phyloP scores from a whole-genome alignment of 495 filamentous ascomycete genomes.

The Penicillium lagena region DNA sequence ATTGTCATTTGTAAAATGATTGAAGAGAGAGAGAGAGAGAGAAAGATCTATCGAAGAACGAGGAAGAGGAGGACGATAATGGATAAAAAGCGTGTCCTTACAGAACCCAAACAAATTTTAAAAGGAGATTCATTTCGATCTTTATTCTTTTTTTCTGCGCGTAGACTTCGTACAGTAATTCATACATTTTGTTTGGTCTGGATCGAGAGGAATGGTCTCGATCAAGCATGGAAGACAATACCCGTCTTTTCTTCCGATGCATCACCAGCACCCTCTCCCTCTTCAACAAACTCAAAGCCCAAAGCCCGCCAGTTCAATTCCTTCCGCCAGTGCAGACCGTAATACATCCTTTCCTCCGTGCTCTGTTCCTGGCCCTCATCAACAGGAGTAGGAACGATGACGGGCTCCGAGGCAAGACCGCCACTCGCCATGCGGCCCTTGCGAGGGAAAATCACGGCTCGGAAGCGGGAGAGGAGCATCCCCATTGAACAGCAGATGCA shows the following conservation, averaged over 20 bases:
- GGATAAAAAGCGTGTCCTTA: slow-evolving; percentile 25
- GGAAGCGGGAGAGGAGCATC: slow-evolving; percentile 83
- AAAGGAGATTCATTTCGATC: slow-evolving; percentile 16
- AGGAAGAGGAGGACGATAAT: not conserved
- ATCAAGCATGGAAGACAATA: slow-evolving; percentile 13
- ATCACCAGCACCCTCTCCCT: slow-evolving; percentile 4
- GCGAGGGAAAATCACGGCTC: slow-evolving; percentile 68
- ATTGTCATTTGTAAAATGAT: too few species aligned
- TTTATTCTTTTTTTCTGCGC: too few species aligned
- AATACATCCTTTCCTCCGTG: slow-evolving; percentile 35
- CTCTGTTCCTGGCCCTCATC: slow-evolving; percentile 45
- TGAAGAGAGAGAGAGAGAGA: not conserved
- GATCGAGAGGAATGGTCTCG: too few species aligned
- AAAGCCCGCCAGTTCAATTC: slow-evolving; percentile 93
- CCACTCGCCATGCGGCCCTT: slow-evolving; percentile 36
- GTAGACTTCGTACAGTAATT: not conserved
- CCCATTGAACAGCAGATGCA: slow-evolving; percentile 97
- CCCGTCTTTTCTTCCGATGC: not conserved
- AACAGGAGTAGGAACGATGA: slow-evolving; percentile 11
- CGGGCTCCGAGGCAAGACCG: slow-evolving; percentile 34
- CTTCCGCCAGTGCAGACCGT: slow-evolving; percentile 86
- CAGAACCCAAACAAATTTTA: slow-evolving; percentile 20
- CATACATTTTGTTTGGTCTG: too few species aligned
- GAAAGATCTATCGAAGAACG: not conserved
- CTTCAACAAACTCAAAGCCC: slow-evolving; percentile 71